Base-by-base conservation (phyloP, 176 grass and related monocot species). In the Zizania latifolia region DNA sequence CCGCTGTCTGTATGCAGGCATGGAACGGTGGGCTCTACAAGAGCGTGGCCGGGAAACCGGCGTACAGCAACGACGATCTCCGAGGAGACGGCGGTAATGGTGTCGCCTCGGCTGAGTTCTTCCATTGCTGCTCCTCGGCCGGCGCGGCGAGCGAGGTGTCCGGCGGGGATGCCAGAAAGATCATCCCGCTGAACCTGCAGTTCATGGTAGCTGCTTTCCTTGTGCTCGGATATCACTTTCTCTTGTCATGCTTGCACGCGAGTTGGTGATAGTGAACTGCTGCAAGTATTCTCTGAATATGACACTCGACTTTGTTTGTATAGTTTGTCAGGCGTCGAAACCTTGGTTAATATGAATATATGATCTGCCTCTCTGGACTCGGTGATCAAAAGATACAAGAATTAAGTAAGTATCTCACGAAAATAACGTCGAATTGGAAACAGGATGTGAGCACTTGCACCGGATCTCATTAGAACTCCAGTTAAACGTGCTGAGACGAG, bases 11-110 rank as follows among this genome's bases (percentile, higher is more conserved):
- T 30, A 33, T 63, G 68, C 75, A 93, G 87, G 77, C 64, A 79
- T 64, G 76, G 54, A 86, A 58, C 68, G 22, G 70, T n/a, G 79
- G 82, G 21, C 56, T 77, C 33, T 93, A 82, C 51, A 97, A 77
- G 77, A 90, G 66, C 24, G 58, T 76, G 27, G 70, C 81, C 1
- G 82, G 83, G 66, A 88, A 81, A 55, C 82, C 93, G 36, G 76
- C 70, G 66, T 84, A 79, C 62, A 77, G 43, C 65, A 51, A 51
- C 29, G 36, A 45, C 22, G 33, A 71, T 33, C 40, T 71, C 3
- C 36, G 23, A 78, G 81, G 19, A 30, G 41, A 62, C 68, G 29
- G 31, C 35, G 38, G 26, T 41, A 14, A 75, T 1, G 57, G 62
- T 53, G 68, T 32, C 23, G 31, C 84, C 40, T 84, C 80, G 0